phyloP scores from a whole-genome alignment of 2,329 filamentous ascomycete genomes.

The Venturiaceae sp. region DNA sequence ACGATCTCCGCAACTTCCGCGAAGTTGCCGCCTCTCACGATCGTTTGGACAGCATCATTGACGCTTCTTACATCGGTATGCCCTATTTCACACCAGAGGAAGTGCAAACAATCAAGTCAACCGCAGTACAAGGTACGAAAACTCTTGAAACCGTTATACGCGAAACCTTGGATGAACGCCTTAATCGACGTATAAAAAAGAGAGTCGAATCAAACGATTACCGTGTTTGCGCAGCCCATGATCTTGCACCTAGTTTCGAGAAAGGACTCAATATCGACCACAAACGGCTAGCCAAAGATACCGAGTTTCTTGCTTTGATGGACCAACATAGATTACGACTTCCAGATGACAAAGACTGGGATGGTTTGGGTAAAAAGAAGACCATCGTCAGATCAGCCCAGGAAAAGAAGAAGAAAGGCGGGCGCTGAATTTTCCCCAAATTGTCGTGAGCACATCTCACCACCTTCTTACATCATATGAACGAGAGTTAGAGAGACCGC shows the following conservation, averaged over 20 bases:
- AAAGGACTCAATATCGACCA: constrained; percentile 17
- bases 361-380: neutral
- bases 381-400: neutral
- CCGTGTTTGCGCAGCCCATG: constrained; percentile 23
- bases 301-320: neutral
- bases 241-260: constrained; percentile 21
- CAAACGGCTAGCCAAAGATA: constrained; percentile 15
- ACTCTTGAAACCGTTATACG: neutral
- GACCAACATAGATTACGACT: neutral
- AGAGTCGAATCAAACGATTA: constrained; percentile 20
- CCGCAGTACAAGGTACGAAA: neutral
- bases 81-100: constrained; percentile 12
- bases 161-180: neutral
- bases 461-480: too few species aligned
- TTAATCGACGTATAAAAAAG: constrained; percentile 7
- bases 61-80: constrained; percentile 10
- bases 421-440: too few species aligned
- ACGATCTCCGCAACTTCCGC: constrained; percentile 10
- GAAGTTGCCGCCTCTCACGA: neutral
- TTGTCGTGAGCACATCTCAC: too few species aligned
- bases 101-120: neutral
- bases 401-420: neutral
- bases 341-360: neutral
- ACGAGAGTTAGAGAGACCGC: too few species aligned
- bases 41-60: constrained; percentile 10